Base-by-base conservation (phyloP, 495 filamentous ascomycete genomes). In the Neurospora sp. region DNA sequence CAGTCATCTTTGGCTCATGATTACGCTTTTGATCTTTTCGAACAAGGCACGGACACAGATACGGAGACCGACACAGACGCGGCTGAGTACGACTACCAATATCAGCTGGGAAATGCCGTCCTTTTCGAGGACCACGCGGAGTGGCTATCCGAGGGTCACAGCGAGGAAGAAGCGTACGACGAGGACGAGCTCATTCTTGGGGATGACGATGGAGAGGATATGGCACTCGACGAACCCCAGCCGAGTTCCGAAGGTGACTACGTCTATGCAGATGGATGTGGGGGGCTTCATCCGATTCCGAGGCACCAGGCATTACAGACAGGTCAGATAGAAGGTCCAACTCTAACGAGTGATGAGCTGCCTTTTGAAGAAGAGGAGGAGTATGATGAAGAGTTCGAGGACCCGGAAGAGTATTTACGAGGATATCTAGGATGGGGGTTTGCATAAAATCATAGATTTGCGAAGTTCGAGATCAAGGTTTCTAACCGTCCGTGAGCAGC, bases 261-360 rank as follows among this genome's bases (percentile, higher is more conserved):
- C 70, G 78, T 78, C 41, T 81, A 79, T 62, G 72, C 75, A 14
- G 79, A 81, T 39, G 74, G 71, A 4, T 46, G 74, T 5, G 79
- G 79, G 3, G 78, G 77, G 20, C 40, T 76, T 5, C 78, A 74
- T 62, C 74, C 69, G 6, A 37, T 78, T 27, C 73, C 73, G 39
- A 70, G 66, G 9, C 38, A 41, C 2, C 31, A n/a, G 3, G 39
- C 48, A 35, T 31, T 66, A 35, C 54, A 35, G 14, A 14, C 54
- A 4, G 6, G 27, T 66, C 27, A 35, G 27, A 37, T 37, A 16
- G 54, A 9, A 14, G 6, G 27, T 18, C 27, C 27, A 18, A 27
- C 14, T 9, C 14, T 35, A 9, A 14, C 27, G 27, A 7, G 27
- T 8, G 11, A 73, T 23, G 54, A 70, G 35, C 38, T 72, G 7